Evolutionary conservation across 2,329 filamentous ascomycete species (phyloP).

Genomic region (Bipolaris cookei): DNA sequence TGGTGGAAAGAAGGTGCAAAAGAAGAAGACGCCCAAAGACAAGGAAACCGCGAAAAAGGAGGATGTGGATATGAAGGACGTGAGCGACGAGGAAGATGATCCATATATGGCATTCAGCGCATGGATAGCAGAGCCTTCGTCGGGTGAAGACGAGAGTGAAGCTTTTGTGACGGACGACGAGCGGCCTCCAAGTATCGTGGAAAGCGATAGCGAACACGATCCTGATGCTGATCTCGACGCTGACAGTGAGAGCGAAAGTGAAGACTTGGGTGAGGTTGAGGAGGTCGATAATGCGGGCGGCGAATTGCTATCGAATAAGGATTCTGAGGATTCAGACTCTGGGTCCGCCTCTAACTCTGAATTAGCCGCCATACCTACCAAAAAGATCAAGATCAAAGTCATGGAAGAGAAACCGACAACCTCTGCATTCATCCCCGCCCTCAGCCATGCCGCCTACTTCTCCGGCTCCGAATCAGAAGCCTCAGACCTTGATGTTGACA

Average conservation of each 20-base stretch:
- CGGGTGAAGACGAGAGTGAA: slow-evolving; percentile 42
- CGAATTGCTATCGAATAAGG: slow-evolving; percentile 21
- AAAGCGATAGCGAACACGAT: slow-evolving; percentile 35
- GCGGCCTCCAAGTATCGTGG: slow-evolving; percentile 41
- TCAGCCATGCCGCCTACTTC: slow-evolving; percentile 79
- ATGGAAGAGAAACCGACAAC: slow-evolving; percentile 27
- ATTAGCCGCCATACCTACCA: slow-evolving; percentile 19
- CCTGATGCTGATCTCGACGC: slow-evolving; percentile 29
- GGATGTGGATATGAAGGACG: slow-evolving; percentile 30
- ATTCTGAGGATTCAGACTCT: slow-evolving; percentile 15
- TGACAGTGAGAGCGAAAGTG: slow-evolving; percentile 17
- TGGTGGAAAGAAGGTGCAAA: slow-evolving; percentile 34
- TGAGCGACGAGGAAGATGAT: slow-evolving; percentile 41
- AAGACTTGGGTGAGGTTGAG: slow-evolving; percentile 4
- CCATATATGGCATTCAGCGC: slow-evolving; percentile 46
- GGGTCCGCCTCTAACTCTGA: slow-evolving; percentile 25
- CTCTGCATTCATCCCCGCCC: slow-evolving; percentile 73
- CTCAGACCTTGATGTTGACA: slow-evolving; percentile 62
- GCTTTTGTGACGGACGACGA: slow-evolving; percentile 36
- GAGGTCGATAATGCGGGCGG: not conserved
- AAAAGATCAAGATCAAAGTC: slow-evolving; percentile 29
- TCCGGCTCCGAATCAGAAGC: slow-evolving; percentile 77
- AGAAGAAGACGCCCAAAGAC: slow-evolving; percentile 36
- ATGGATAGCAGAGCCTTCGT: slow-evolving; percentile 50
- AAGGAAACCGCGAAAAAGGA: slow-evolving; percentile 20